These are phyloP conservation scores for Isatis lusitanica DNA, from an alignment of 441 rosid species.

Conservation along the genomic window DNA sequence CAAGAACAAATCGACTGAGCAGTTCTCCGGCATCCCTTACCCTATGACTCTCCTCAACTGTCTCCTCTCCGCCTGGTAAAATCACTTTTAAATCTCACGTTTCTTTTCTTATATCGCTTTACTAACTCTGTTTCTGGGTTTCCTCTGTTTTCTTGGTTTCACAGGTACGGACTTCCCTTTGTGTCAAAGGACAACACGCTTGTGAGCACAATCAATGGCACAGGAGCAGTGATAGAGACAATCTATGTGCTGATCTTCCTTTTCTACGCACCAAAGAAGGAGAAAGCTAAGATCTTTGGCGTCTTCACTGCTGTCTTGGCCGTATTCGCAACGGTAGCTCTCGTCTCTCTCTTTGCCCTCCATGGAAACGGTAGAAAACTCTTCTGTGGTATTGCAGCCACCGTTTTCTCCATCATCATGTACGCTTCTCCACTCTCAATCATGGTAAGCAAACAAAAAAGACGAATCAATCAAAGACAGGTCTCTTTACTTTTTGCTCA, in stretches of 20 bases:
- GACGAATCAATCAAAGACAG: neutral
- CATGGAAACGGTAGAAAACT: constrained; percentile 65
- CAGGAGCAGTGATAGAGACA: constrained; percentile 67
- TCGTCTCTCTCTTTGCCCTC: constrained; percentile 67
- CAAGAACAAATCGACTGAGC: constrained; percentile 63
- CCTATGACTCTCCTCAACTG: constrained; percentile 93
- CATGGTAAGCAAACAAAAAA: constrained; percentile 56
- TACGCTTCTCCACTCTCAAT: constrained; percentile 91
- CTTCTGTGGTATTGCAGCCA: constrained; percentile 77
- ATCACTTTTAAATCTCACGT: neutral
- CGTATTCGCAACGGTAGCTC: constrained; percentile 55
- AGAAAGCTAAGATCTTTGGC: constrained; percentile 67
- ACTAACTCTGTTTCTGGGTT: neutral
- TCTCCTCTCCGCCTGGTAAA: constrained; percentile 90
- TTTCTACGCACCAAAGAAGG: constrained; percentile 62
- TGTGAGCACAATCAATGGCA: constrained; percentile 79
- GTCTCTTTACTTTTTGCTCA: neutral
- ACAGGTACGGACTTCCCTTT: constrained; percentile 93
- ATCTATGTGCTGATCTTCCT: constrained; percentile 70
- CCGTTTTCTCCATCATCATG: constrained; percentile 90
- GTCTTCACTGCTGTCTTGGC: constrained; percentile 53
- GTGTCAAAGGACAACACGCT: constrained; percentile 77
- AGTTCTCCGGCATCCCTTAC: constrained; percentile 92
- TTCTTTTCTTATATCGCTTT: neutral
- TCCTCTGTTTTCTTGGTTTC: no score